A percentile compares a stretch with the other conserved stretches of the same genome.
phyloP scores from a whole-genome alignment of 768 basidiomycete genomes.

The Xanthoconium purpureum region DNA sequence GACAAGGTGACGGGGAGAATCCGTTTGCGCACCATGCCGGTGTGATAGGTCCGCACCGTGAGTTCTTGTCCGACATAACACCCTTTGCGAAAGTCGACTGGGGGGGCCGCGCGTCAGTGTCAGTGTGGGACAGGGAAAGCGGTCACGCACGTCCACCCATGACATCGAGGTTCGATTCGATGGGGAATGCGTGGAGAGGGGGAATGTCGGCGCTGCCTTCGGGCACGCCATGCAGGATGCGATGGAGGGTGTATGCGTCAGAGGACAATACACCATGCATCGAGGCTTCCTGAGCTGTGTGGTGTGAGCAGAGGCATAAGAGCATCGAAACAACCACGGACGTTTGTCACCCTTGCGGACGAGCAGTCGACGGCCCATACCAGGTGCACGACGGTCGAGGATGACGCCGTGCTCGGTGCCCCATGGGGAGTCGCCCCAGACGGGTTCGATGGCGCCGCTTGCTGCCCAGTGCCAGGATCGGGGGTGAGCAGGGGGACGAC shows the following conservation, averaged over 20 bases:
- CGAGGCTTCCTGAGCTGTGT: conserved; percentile 49
- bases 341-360: conserved; percentile 68
- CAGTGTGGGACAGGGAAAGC: background rate
- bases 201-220: conserved; percentile 79
- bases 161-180: conserved; percentile 91
- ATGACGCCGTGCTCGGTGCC: conserved; percentile 51
- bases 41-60: conserved; percentile 95
- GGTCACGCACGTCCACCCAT: conserved; percentile 85
- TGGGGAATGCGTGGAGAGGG: conserved; percentile 79
- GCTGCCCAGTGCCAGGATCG: conserved; percentile 53
- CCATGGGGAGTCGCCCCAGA: conserved; percentile 70
- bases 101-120: conserved; percentile 1
- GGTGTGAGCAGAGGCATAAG: background rate
- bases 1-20: conserved; percentile 73
- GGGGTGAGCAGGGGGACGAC: conserved; percentile 36
- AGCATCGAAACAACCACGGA: conserved; percentile 42
- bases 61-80: conserved; percentile 98
- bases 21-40: conserved; percentile 85
- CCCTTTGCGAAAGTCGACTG: conserved; percentile 96
- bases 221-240: conserved; percentile 80
- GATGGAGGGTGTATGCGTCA: conserved; percentile 71
- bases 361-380: conserved; percentile 76
- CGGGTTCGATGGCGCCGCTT: conserved; percentile 76
- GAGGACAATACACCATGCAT: conserved; percentile 52
- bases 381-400: conserved; percentile 64